These are phyloP conservation scores for Peterozyma xylosa DNA, from an alignment of 805 yeast genomes.

Conservation along the genomic window DNA sequence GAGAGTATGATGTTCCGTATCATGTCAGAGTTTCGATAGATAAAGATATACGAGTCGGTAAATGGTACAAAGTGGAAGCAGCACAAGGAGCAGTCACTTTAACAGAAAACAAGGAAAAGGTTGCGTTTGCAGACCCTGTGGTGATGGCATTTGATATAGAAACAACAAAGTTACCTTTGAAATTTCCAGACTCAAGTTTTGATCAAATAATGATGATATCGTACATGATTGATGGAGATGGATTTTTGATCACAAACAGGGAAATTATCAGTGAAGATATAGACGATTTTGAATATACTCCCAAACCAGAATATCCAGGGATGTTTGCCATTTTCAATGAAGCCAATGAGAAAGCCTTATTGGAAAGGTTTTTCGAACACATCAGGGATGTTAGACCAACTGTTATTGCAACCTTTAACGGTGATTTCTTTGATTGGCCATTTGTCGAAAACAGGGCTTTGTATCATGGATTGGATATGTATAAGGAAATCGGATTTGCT, in stretches of 20 bases:
- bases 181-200: conserved; percentile 85
- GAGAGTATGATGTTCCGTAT: conserved; percentile 95
- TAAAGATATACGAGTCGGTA: conserved; percentile 79
- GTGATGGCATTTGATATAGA: conserved; percentile 96
- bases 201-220: conserved; percentile 99
- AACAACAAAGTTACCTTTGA: conserved; percentile 92
- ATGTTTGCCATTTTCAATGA: conserved; percentile 86
- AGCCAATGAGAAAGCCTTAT: conserved; percentile 67
- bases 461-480: conserved; percentile 81
- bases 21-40: conserved; percentile 97
- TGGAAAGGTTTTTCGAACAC: conserved; percentile 81
- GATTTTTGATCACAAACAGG: conserved; percentile 86
- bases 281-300: conserved; percentile 95
- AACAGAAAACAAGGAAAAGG: conserved; percentile 58
- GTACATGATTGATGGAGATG: conserved; percentile 98
- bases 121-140: conserved; percentile 96
- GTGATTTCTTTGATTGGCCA: conserved; percentile 99
- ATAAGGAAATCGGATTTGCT: conserved; percentile 89
- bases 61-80: conserved; percentile 84
- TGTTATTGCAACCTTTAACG: conserved; percentile 96
- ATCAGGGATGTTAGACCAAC: conserved; percentile 85
- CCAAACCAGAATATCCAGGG: conserved; percentile 94
- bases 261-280: conserved; percentile 93
- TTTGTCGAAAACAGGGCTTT: conserved; percentile 86
- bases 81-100: conserved; percentile 46